Evolutionary conservation across 345 rosid genomes (phyloP).

Genomic region (Populus simonii): DNA sequence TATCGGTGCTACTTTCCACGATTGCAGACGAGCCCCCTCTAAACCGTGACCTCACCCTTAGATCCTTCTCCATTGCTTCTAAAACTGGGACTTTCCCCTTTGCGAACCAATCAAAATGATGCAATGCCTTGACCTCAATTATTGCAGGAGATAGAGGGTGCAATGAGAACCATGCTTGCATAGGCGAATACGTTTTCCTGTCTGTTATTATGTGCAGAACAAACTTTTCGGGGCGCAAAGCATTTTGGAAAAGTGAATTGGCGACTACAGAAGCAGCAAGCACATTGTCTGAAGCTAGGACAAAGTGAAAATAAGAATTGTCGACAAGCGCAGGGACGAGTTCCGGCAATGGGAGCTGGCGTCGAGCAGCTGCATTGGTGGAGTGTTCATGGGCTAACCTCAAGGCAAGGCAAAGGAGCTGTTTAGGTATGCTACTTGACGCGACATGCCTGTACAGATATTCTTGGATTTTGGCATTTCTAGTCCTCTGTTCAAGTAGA

Average conservation of each 20-base stretch:
- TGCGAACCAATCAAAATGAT: constrained; percentile 92
- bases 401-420: constrained; percentile 80
- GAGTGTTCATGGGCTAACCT: constrained; percentile 85
- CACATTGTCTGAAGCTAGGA: constrained; percentile 90
- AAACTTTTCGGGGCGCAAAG: constrained; percentile 57
- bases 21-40: constrained; percentile 96
- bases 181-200: constrained; percentile 82
- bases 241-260: constrained; percentile 59
- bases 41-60: constrained; percentile 74
- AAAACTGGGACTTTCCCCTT: constrained; percentile 93
- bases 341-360: constrained; percentile 79
- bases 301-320: constrained; percentile 73
- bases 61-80: constrained; percentile 98
- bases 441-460: constrained; percentile 87
- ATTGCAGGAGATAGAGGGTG: constrained; percentile 79
- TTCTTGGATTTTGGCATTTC: constrained; percentile 92
- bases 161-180: constrained; percentile 99
- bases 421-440: constrained; percentile 93
- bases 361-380: constrained; percentile 88
- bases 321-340: constrained; percentile 84
- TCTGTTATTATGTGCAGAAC: constrained; percentile 92
- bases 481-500: constrained; percentile 81
- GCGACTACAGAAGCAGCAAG: constrained; percentile 92
- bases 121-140: constrained; percentile 91
- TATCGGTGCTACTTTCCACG: constrained; percentile 59